A percentile compares a stretch with the other conserved stretches of the same genome.
Conservation (phyloP, 2,329 filamentous ascomycete species). For the Thelonectria blattea region DNA sequence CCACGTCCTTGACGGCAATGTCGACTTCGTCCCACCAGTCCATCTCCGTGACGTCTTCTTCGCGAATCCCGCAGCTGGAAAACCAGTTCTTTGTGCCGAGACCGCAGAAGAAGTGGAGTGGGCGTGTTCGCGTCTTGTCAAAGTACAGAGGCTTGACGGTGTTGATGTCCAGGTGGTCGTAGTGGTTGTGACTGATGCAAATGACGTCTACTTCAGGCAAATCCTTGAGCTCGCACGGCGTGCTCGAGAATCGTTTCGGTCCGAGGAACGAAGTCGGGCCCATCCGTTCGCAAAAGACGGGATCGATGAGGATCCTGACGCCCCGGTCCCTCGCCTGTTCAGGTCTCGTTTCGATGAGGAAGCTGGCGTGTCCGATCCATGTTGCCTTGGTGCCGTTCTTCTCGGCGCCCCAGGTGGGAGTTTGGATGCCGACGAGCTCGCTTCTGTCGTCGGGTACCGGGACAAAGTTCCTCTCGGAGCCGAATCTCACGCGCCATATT, state of each 20-base stretch:
- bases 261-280: constrained; percentile 70
- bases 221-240: constrained; percentile 74
- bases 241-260: constrained; percentile 75
- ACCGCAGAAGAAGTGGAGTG: constrained; percentile 6
- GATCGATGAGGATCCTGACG: constrained; percentile 83
- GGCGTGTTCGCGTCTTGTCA: background rate
- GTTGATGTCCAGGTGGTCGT: constrained; percentile 66
- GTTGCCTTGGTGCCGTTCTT: constrained; percentile 69
- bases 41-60: constrained; percentile 75
- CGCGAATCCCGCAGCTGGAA: constrained; percentile 68
- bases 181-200: constrained; percentile 83
- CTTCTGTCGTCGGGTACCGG: constrained; percentile 7
- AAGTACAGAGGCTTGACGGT: constrained; percentile 11
- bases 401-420: constrained; percentile 41
- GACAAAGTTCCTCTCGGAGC: constrained; percentile 5
- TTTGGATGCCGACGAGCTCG: constrained; percentile 9
- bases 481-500: constrained; percentile 7
- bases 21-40: constrained; percentile 88
- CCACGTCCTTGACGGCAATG: constrained; percentile 54
- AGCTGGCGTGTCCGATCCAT: constrained; percentile 90
- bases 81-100: constrained; percentile 12
- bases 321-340: constrained; percentile 49
- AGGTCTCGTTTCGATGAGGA: constrained; percentile 80
- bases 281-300: constrained; percentile 84
- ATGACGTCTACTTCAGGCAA: constrained; percentile 74